These are phyloP conservation scores for Termitomyces sp. DNA, from an alignment of 768 basidiomycete species.

Conservation along the genomic window DNA sequence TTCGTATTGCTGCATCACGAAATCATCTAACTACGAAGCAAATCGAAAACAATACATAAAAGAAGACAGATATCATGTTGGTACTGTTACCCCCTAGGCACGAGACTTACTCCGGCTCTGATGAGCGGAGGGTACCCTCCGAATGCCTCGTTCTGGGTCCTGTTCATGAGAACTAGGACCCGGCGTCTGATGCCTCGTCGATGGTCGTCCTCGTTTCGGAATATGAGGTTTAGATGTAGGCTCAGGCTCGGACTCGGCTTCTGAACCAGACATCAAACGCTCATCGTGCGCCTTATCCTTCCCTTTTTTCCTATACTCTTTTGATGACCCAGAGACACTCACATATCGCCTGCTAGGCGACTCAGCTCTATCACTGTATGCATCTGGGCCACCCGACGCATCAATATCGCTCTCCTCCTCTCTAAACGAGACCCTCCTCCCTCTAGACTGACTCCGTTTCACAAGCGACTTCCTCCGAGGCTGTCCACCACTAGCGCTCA, in stretches of 20 bases:
- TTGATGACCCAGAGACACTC: not conserved
- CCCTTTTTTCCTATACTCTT: not conserved
- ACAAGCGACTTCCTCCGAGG: constrained; percentile 36
- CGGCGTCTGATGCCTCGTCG: constrained; percentile 3
- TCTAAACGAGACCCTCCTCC: constrained; percentile 57
- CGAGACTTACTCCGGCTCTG: not conserved
- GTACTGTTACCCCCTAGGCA: not conserved
- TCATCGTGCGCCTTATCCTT: not conserved
- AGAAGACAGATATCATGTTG: not conserved
- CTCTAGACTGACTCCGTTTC: constrained; percentile 50
- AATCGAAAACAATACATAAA: no score
- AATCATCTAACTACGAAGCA: no score
- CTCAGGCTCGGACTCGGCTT: not conserved
- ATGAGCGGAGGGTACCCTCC: not conserved
- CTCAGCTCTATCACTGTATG: not conserved
- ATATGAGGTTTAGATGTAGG: not conserved
- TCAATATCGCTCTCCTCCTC: constrained; percentile 28
- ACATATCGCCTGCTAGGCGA: not conserved
- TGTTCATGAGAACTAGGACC: constrained; percentile 1
- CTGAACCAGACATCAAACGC: not conserved
- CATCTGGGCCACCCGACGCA: constrained; percentile 9
- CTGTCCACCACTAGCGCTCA: constrained; percentile 20
- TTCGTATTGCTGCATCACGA: no score
- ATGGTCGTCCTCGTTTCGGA: not conserved
- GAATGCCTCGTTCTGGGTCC: not conserved